Evolutionary conservation across 2,329 filamentous ascomycete genomes (phyloP).

Genomic region (Fusarium nelsonii): DNA sequence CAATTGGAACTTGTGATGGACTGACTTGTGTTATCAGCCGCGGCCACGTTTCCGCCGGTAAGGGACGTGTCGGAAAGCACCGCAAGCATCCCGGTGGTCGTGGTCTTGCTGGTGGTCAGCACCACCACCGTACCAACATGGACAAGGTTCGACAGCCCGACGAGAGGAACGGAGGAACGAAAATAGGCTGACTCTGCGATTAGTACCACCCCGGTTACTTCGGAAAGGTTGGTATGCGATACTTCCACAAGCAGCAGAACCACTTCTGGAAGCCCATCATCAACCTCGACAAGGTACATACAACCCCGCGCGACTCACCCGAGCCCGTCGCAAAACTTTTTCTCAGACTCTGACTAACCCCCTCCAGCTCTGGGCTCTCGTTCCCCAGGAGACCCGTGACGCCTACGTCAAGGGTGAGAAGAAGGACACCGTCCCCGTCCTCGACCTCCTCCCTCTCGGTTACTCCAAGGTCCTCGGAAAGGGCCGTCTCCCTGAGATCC

Average conservation of each 20-base stretch:
- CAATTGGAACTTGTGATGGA: slow-evolving; percentile 37
- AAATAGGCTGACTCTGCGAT: slow-evolving; percentile 49
- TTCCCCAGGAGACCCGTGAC: slow-evolving; percentile 92
- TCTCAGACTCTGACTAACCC: slow-evolving; percentile 47
- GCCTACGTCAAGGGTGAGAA: slow-evolving; percentile 85
- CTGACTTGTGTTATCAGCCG: slow-evolving; percentile 69
- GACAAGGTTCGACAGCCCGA: slow-evolving; percentile 78
- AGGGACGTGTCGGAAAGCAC: slow-evolving; percentile 99
- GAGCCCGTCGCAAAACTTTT: not conserved
- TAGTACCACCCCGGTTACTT: slow-evolving; percentile 99
- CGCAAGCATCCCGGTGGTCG: slow-evolving; percentile 88
- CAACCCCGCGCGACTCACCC: slow-evolving; percentile 19
- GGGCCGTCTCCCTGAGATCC: slow-evolving; percentile 92
- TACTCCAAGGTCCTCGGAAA: slow-evolving; percentile 99
- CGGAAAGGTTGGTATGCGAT: slow-evolving; percentile 94
- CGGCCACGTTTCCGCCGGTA: slow-evolving; percentile 97
- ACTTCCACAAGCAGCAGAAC: slow-evolving; percentile 97
- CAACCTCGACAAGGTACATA: slow-evolving; percentile 94
- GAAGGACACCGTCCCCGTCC: slow-evolving; percentile 93
- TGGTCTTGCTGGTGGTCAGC: slow-evolving; percentile 97
- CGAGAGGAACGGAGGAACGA: slow-evolving; percentile 33
- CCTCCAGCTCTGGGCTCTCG: slow-evolving; percentile 88
- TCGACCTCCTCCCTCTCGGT: slow-evolving; percentile 96
- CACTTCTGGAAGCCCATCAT: slow-evolving; percentile 98
- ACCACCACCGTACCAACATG: slow-evolving; percentile 76